Evolutionary conservation across 2,329 filamentous ascomycete genomes (phyloP).

Genomic region (Curvularia eragrostidis): DNA sequence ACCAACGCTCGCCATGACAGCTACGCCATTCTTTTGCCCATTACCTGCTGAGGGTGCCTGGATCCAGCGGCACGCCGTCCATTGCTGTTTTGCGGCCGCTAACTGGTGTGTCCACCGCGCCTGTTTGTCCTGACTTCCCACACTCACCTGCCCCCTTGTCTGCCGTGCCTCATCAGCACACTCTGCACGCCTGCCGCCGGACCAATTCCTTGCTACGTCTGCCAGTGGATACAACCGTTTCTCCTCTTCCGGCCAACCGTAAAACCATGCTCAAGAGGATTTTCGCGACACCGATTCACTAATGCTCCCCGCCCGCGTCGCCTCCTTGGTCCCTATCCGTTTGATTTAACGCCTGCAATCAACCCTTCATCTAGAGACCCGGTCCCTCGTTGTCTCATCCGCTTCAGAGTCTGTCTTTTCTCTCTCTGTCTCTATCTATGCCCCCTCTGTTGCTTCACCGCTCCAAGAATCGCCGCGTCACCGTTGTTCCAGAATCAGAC

Average conservation of each 20-base stretch:
- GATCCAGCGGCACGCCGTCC: constrained; percentile 28
- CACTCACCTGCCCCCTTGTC: constrained; percentile 37
- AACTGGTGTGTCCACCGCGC: constrained; percentile 10
- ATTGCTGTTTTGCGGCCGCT: constrained; percentile 17
- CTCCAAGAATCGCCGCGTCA: constrained; percentile 48
- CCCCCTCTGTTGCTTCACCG: constrained; percentile 42
- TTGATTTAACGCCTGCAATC: constrained; percentile 39
- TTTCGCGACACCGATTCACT: constrained; percentile 49
- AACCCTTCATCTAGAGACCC: constrained; percentile 29
- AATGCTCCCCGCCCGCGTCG: constrained; percentile 45
- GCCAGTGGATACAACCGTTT: constrained; percentile 51
- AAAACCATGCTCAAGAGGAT: constrained; percentile 48
- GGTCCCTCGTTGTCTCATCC: constrained; percentile 36
- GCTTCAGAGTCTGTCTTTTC: constrained; percentile 30
- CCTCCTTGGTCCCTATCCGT: constrained; percentile 27
- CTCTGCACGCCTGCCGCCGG: constrained; percentile 36
- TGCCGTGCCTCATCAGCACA: constrained; percentile 39
- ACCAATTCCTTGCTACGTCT: constrained; percentile 41
- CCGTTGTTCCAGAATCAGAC: constrained; percentile 34
- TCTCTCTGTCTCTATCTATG: constrained; percentile 44
- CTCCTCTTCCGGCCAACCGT: constrained; percentile 45
- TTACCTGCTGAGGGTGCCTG: constrained; percentile 31
- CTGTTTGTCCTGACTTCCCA: constrained; percentile 24
- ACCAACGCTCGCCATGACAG: constrained; percentile 37
- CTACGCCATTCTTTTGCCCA: constrained; percentile 32